Base-by-base conservation (phyloP, 768 basidiomycete species). In the Pleurotus citrinopileatus region DNA sequence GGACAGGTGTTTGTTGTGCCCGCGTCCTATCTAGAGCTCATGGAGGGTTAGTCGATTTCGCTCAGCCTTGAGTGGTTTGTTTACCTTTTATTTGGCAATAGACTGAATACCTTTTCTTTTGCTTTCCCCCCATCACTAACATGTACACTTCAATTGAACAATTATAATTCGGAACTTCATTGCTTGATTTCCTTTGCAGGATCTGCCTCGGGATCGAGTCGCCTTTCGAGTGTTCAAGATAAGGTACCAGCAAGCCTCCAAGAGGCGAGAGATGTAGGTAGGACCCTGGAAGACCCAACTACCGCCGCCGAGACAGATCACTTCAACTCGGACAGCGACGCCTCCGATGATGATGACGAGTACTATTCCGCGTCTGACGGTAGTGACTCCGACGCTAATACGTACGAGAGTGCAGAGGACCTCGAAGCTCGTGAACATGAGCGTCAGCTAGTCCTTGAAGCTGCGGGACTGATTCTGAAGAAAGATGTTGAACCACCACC, bases 1-100 rank as follows among this genome's bases (percentile, higher is more conserved):
- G 96, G 96, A 19, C 70, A 86, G 57, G 84, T 97, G 50, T 91
- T 89, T 72, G 85, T 94, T 64, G 94, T 94, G 3, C 97, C 97
- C 50, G 93, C 94, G 22, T 83, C 86, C 17, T 98, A 98, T 68
- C 68, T 99, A 67, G 90, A 96, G 70, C 69, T 86, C 61, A 76
- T 78, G 64, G 83, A 88, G 82, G 91, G 96, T 96, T 87, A 96
- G 95, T 96, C 70, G 61, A 63, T 66, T 69, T 73, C 62, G 69
- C 69, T 68, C 61, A 61, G 66, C 72, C 77, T 74, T 79, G 76
- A 79, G 81, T 81, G 73, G 71, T 64, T 71, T 74, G 74, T 82
- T 83, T 79, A 81, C 77, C 68, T 77, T 69, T 66, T n/a, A 67
- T 60, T 66, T 64, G 68, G 74, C 72, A 77, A 75, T 84, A 91